Evolutionary conservation across 2,329 filamentous ascomycete species (phyloP).

Genomic region (Diaporthe aspalathi): DNA sequence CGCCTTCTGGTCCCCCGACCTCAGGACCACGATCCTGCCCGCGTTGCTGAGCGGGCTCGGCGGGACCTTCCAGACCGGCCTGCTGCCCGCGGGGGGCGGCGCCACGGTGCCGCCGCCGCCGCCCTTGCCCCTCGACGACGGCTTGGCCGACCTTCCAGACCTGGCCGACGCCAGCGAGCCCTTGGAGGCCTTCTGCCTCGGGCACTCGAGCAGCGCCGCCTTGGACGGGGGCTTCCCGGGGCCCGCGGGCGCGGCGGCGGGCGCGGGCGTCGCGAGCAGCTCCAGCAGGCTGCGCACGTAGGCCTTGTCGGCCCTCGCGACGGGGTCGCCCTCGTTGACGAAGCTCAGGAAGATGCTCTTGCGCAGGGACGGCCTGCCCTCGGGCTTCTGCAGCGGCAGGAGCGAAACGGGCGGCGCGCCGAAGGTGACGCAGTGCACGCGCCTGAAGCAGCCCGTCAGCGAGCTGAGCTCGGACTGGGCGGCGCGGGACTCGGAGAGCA

Average conservation of each 20-base stretch:
- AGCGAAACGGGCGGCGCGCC: slow-evolving; percentile 84
- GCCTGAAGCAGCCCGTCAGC: slow-evolving; percentile 77
- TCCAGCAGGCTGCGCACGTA: slow-evolving; percentile 80
- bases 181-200: slow-evolving; percentile 46
- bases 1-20: slow-evolving; percentile 58
- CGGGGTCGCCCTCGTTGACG: slow-evolving; percentile 88
- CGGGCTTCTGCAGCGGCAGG: slow-evolving; percentile 73
- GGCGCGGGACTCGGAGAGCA: slow-evolving; percentile 69
- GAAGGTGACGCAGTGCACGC: slow-evolving; percentile 87
- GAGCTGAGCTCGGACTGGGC: slow-evolving; percentile 75
- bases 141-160: slow-evolving; percentile 45
- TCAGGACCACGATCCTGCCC: slow-evolving; percentile 75
- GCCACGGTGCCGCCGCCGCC: no score
- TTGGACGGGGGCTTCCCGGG: slow-evolving; percentile 28
- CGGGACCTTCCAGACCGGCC: slow-evolving; percentile 73
- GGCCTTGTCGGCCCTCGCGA: slow-evolving; percentile 79
- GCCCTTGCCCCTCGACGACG: slow-evolving; percentile 6
- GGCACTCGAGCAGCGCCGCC: slow-evolving; percentile 37
- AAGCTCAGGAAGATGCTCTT: slow-evolving; percentile 84
- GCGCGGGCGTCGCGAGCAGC: slow-evolving; percentile 73
- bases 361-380: slow-evolving; percentile 54
- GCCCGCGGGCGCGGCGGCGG: slow-evolving; percentile 46
- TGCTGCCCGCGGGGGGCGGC: slow-evolving; percentile 32
- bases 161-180: slow-evolving; percentile 45
- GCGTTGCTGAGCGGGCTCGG: slow-evolving; percentile 75